Conservation (phyloP, 257 asterid species). For the Primulina tabacum region DNA sequence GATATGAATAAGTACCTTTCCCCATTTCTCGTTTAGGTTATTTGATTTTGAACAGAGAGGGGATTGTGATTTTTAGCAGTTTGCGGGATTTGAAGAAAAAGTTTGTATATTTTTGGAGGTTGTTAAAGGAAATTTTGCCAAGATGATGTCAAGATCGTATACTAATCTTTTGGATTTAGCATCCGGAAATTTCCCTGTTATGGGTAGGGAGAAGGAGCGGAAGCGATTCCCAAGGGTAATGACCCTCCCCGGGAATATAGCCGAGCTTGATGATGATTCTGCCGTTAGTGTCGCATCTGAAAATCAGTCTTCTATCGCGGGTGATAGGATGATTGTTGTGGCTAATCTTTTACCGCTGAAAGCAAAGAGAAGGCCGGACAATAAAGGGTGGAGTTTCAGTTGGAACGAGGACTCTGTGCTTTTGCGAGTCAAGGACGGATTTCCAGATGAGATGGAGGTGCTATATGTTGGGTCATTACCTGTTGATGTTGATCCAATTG, state of each 20-base stretch:
- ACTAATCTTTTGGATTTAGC: slow-evolving; percentile 10
- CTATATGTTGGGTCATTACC: slow-evolving; percentile 4
- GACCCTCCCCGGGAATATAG: slow-evolving; percentile 2
- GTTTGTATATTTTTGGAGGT: neutral
- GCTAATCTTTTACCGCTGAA: neutral
- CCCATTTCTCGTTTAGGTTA: neutral
- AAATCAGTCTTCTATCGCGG: slow-evolving; percentile 3
- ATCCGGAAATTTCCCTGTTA: slow-evolving; percentile 1
- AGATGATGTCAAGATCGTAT: slow-evolving; percentile 8
- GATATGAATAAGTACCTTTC: neutral
- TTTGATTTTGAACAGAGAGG: neutral
- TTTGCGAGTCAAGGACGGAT: neutral
- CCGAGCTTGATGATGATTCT: slow-evolving; percentile 5
- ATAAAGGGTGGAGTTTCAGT: slow-evolving; percentile 15
- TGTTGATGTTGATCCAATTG: slow-evolving; percentile 12
- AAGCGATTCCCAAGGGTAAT: slow-evolving; percentile 3
- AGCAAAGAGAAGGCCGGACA: slow-evolving; percentile 5
- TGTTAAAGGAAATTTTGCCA: neutral
- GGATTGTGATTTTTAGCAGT: neutral
- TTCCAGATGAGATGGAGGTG: slow-evolving; percentile 9
- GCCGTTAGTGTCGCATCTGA: slow-evolving; percentile 7
- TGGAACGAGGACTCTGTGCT: slow-evolving; percentile 12
- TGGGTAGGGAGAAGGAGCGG: neutral
- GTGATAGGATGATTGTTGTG: neutral
- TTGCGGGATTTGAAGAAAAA: neutral